These are phyloP conservation scores for Curvularia sp. DNA, from an alignment of 2,329 filamentous ascomycete genomes.

Conservation along the genomic window DNA sequence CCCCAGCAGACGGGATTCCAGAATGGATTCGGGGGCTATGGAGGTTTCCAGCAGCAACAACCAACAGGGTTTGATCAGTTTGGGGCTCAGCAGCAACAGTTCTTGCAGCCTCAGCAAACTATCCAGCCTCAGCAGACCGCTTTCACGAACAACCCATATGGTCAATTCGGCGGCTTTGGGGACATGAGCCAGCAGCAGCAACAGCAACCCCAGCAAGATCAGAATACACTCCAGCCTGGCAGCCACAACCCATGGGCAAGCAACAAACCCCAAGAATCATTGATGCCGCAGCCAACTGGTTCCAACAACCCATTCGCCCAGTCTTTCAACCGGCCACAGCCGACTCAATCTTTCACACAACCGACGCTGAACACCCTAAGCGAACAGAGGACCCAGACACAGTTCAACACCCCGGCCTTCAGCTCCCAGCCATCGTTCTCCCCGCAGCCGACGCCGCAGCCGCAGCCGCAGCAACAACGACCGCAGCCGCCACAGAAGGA, in stretches of 20 bases:
- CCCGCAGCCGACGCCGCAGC: constrained; percentile 50
- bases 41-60: constrained; percentile 59
- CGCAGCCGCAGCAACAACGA: constrained; percentile 47
- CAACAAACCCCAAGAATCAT: constrained; percentile 65
- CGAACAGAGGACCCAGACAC: constrained; percentile 80
- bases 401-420: constrained; percentile 63
- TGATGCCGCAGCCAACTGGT: constrained; percentile 86
- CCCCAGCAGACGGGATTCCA: constrained; percentile 69
- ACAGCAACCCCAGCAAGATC: constrained; percentile 61
- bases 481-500: constrained; percentile 51
- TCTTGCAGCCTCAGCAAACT: constrained; percentile 47
- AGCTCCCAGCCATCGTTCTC: constrained; percentile 57
- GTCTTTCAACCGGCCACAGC: constrained; percentile 66
- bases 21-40: constrained; percentile 73
- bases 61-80: constrained; percentile 72
- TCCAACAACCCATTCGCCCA: constrained; percentile 97
- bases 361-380: constrained; percentile 77
- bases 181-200: constrained; percentile 45
- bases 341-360: constrained; percentile 65
- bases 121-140: constrained; percentile 66
- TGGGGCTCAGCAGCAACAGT: constrained; percentile 38
- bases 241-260: constrained; percentile 93
- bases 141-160: constrained; percentile 58
- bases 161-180: constrained; percentile 46
- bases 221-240: constrained; percentile 73